These are phyloP conservation scores for Oryza nivara DNA, from an alignment of 176 grass and related monocot species.

Conservation along the genomic window DNA sequence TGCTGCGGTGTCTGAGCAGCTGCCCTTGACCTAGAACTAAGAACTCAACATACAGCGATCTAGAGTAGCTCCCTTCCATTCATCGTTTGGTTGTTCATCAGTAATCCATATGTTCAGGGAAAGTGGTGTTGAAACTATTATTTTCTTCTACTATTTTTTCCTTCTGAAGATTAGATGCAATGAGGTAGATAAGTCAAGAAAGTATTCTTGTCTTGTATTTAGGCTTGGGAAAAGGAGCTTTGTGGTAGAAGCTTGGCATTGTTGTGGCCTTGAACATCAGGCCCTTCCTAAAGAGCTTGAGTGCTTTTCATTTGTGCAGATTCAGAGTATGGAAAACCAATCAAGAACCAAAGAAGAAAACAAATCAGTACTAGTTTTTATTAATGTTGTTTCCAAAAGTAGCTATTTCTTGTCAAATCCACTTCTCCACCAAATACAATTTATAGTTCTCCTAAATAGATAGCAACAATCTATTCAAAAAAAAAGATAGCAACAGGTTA, in stretches of 20 bases:
- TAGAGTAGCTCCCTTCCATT: too few relatives aligned
- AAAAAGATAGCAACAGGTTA: not conserved
- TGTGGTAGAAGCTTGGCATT: slow-evolving; percentile 94
- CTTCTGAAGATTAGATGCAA: too few relatives aligned
- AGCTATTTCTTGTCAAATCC: not conserved
- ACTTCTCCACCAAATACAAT: not conserved
- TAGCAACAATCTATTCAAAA: not conserved
- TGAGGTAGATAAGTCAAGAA: too few relatives aligned
- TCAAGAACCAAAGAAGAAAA: not conserved
- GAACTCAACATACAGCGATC: too few relatives aligned
- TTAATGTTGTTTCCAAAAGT: not conserved
- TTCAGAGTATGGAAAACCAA: not conserved
- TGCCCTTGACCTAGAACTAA: too few relatives aligned
- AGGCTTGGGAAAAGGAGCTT: slow-evolving; percentile 42
- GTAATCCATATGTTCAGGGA: not conserved
- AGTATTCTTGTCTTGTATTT: too few relatives aligned
- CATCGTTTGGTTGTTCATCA: too few relatives aligned
- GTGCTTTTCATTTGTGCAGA: slow-evolving; percentile 71
- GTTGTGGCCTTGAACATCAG: slow-evolving; percentile 84
- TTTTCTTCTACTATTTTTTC: too few relatives aligned
- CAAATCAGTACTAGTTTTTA: too few relatives aligned
- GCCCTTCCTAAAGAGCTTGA: slow-evolving; percentile 80
- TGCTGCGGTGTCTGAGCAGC: too few relatives aligned
- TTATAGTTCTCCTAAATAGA: not conserved
- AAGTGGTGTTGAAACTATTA: not conserved